Conservation (phyloP, 148 eudicot species). For the Bassia scoparia region DNA sequence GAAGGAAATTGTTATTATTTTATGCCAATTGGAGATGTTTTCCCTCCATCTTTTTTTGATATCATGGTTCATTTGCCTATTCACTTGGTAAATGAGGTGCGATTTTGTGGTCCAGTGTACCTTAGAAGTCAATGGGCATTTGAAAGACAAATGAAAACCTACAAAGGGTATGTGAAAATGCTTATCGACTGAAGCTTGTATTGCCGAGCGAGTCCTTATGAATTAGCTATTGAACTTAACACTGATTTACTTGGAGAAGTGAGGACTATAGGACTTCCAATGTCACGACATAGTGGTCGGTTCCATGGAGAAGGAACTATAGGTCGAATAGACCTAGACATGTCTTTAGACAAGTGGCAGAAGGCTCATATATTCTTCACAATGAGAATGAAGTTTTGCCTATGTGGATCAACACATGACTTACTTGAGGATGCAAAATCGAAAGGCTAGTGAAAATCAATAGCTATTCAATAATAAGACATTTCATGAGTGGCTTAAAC, state of each 20-base stretch:
- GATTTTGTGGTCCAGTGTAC: not conserved
- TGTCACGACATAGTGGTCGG: not conserved
- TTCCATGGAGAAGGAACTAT: not conserved
- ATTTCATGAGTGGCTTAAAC: slow-evolving; percentile 7
- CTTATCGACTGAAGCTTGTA: not conserved
- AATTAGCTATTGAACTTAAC: not conserved
- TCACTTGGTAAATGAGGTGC: not conserved
- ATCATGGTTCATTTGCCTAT: too few species aligned
- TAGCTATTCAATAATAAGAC: not conserved
- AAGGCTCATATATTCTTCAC: not conserved
- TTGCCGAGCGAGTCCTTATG: not conserved
- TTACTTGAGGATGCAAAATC: not conserved
- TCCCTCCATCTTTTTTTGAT: not conserved
- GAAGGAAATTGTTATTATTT: not conserved
- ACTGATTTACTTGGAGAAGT: not conserved
- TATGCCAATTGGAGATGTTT: not conserved
- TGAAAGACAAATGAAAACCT: not conserved
- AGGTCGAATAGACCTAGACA: not conserved
- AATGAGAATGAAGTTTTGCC: not conserved
- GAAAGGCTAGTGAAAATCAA: not conserved
- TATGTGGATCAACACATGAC: not conserved
- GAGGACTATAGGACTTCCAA: not conserved
- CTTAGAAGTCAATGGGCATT: not conserved
- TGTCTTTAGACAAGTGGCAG: not conserved
- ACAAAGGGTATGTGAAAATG: not conserved